Percentiles rank a stretch among this genome's conserved stretches.
Evolutionary conservation across 2,329 filamentous ascomycete species (phyloP).

Genomic region (Paraconiothyrium sp.): DNA sequence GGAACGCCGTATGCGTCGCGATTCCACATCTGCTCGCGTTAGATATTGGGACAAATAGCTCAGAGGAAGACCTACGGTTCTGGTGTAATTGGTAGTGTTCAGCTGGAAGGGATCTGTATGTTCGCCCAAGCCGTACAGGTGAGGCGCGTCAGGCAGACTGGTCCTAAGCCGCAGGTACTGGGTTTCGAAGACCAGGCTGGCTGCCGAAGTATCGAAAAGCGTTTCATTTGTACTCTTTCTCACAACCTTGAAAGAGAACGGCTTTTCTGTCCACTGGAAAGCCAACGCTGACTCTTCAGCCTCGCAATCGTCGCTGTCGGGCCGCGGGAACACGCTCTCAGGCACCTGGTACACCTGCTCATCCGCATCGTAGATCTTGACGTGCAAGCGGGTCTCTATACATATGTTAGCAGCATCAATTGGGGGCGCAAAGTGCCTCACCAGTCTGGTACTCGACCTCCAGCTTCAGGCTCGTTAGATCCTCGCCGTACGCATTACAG

Average conservation of each 20-base stretch:
- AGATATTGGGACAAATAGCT: background rate
- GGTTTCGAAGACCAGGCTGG: conserved; percentile 75
- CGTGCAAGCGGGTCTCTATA: conserved; percentile 71
- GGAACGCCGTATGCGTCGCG: conserved; percentile 72
- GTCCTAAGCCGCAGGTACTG: conserved; percentile 80
- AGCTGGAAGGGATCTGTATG: conserved; percentile 75
- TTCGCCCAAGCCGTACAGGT: conserved; percentile 81
- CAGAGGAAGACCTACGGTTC: conserved; percentile 55
- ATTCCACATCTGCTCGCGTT: conserved; percentile 71
- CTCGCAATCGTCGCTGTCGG: conserved; percentile 48
- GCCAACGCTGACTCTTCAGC: conserved; percentile 57
- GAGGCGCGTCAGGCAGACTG: conserved; percentile 70
- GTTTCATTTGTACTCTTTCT: conserved; percentile 66
- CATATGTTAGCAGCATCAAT: conserved; percentile 57
- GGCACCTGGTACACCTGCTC: conserved; percentile 79
- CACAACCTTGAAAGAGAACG: conserved; percentile 73
- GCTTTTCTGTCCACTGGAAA: conserved; percentile 64
- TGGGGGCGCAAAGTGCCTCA: conserved; percentile 66
- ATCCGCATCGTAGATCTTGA: conserved; percentile 74
- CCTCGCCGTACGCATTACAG: conserved; percentile 68
- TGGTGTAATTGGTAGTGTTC: conserved; percentile 72
- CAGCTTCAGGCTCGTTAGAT: conserved; percentile 64
- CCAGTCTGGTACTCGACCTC: conserved; percentile 69
- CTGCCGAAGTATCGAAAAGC: conserved; percentile 75
- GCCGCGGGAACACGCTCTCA: conserved; percentile 71